Evolutionary conservation across 441 rosid species (phyloP).

Genomic region (Rhodomyrtus psidioides): DNA sequence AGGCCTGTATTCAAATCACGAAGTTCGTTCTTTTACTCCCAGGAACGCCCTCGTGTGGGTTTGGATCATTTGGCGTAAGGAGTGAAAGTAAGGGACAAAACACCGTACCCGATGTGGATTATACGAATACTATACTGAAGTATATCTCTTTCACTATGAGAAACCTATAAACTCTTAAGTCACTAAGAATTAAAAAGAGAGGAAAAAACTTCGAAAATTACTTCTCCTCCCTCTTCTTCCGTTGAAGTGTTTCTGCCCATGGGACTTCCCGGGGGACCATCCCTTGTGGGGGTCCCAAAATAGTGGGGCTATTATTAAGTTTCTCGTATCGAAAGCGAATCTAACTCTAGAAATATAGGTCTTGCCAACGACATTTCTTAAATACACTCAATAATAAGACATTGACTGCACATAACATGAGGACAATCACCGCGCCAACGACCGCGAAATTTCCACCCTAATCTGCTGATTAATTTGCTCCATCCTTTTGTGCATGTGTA

Average conservation of each 20-base stretch:
- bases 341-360: background rate
- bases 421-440: accelerated
- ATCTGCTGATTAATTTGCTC: background rate
- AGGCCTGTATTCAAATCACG: background rate
- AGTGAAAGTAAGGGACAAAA: background rate
- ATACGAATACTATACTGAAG: background rate
- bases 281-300: background rate
- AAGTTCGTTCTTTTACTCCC: background rate
- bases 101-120: background rate
- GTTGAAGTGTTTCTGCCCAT: background rate
- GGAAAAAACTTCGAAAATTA: background rate
- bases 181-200: background rate
- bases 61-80: background rate
- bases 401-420: background rate
- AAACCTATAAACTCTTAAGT: background rate
- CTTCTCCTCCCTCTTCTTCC: background rate
- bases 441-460: background rate
- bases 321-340: background rate
- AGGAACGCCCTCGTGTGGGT: background rate
- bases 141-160: background rate
- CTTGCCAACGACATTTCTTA: background rate
- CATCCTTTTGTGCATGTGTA: background rate
- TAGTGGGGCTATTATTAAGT: background rate
- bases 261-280: background rate
- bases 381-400: accelerated